These are phyloP conservation scores for Solanum lignicaule DNA, from an alignment of 257 asterid genomes.

Conservation along the genomic window DNA sequence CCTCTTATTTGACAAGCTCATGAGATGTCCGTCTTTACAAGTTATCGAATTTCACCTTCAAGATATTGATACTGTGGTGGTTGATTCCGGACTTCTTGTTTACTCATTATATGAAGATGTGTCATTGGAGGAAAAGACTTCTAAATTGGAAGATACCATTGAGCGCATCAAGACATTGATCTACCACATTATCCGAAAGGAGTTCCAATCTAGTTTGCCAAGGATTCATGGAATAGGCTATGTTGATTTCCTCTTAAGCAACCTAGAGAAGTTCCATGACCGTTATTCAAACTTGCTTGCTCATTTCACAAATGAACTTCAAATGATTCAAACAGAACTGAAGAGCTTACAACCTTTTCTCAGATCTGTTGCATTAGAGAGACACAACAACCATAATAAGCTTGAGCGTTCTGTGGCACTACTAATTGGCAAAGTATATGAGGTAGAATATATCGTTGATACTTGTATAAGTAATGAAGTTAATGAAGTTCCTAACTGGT, in stretches of 20 bases:
- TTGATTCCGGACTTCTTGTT: background rate
- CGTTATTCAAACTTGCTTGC: background rate
- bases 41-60: background rate
- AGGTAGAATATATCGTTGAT: conserved; percentile 10
- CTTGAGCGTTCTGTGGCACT: background rate
- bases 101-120: background rate
- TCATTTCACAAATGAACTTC: background rate
- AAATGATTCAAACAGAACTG: background rate
- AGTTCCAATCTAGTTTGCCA: background rate
- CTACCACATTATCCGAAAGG: background rate
- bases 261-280: background rate
- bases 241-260: background rate
- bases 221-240: background rate
- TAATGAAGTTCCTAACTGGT: background rate
- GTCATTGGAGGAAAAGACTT: background rate
- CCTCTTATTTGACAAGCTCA: background rate
- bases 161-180: background rate
- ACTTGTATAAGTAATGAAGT: background rate
- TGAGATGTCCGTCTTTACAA: background rate
- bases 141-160: background rate
- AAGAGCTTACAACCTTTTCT: background rate
- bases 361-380: background rate
- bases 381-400: background rate
- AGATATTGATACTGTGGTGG: background rate
- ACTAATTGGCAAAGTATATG: background rate